These are phyloP conservation scores for Schwanniomyces etchellsii DNA, from an alignment of 1,139 yeast species.

Conservation along the genomic window DNA sequence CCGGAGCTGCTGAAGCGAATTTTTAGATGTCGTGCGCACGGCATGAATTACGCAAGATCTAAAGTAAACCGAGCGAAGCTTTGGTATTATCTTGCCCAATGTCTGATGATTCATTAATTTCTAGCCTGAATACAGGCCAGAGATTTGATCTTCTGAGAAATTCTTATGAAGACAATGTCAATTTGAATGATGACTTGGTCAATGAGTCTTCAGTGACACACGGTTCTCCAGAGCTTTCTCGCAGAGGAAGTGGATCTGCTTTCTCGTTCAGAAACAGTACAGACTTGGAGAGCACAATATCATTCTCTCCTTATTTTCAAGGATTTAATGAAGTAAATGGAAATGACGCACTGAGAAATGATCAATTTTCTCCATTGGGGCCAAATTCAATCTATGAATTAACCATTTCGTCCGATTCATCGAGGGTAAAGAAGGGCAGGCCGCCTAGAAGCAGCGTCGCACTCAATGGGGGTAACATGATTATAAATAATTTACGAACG, in stretches of 20 bases:
- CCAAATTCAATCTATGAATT: slow-evolving; percentile 75
- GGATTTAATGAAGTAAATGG: slow-evolving; percentile 15
- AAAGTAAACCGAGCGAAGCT: too few species aligned
- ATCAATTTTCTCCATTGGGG: slow-evolving; percentile 55
- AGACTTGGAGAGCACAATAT: slow-evolving; percentile 32
- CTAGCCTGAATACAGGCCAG: slow-evolving; percentile 3
- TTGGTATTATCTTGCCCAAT: too few species aligned
- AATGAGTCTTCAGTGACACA: slow-evolving; percentile 16
- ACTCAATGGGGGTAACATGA: slow-evolving; percentile 37
- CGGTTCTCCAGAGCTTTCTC: slow-evolving; percentile 2
- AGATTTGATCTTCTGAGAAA: slow-evolving; percentile 1
- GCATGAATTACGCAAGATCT: too few species aligned
- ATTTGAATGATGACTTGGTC: slow-evolving; percentile 37
- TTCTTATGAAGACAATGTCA: slow-evolving; percentile 23
- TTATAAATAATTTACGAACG: slow-evolving; percentile 43
- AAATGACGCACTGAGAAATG: slow-evolving; percentile 11
- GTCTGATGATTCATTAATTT: slow-evolving; percentile 7
- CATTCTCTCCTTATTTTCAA: slow-evolving; percentile 27
- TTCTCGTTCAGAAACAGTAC: slow-evolving; percentile 29
- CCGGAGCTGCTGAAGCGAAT: too few species aligned
- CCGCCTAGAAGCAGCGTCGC: slow-evolving; percentile 29
- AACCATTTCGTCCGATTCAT: slow-evolving; percentile 53
- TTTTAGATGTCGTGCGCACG: too few species aligned
- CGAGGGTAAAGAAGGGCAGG: slow-evolving; percentile 29
- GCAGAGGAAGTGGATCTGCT: slow-evolving; percentile 7